Evolutionary conservation across 2,329 filamentous ascomycete species (phyloP).

Genomic region (Verticillium nubilum): DNA sequence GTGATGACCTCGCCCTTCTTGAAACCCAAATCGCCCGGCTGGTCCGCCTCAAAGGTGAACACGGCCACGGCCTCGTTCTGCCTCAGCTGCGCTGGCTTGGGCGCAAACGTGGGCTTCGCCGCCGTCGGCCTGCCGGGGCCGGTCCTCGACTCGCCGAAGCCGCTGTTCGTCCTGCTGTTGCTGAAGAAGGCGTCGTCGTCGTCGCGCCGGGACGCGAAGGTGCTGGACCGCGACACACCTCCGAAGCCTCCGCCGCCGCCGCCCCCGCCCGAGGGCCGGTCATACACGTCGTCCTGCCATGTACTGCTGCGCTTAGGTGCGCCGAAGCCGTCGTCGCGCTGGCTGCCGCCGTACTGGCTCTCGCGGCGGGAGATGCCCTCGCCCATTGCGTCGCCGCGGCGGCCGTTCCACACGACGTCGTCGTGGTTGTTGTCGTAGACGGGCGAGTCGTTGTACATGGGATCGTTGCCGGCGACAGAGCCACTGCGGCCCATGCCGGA

Average conservation of each 20-base stretch:
- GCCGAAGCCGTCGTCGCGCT: constrained; percentile 39
- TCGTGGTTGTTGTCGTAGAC: constrained; percentile 82
- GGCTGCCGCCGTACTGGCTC: constrained; percentile 27
- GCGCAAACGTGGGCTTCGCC: constrained; percentile 79
- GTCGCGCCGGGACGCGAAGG: constrained; percentile 36
- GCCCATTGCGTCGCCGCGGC: constrained; percentile 63
- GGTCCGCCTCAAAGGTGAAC: constrained; percentile 91
- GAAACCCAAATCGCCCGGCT: constrained; percentile 87
- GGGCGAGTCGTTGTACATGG: constrained; percentile 90
- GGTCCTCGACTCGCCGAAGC: constrained; percentile 31
- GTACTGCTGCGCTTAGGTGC: constrained; percentile 59
- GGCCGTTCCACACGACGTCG: constrained; percentile 77
- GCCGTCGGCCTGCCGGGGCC: constrained; percentile 76
- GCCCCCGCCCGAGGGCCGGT: constrained; percentile 39
- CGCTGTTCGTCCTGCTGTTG: constrained; percentile 31
- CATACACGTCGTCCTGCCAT: constrained; percentile 73
- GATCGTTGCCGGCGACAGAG: constrained; percentile 40
- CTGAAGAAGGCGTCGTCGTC: constrained; percentile 35
- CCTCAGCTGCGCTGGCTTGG: constrained; percentile 49
- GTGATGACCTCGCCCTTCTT: constrained; percentile 94
- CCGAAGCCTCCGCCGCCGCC: constrained; percentile 18
- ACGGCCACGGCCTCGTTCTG: constrained; percentile 84
- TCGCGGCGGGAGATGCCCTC: constrained; percentile 46
- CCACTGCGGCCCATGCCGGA: constrained; percentile 50
- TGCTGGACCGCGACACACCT: constrained; percentile 44